Percentiles rank a stretch among this genome's conserved stretches.
phyloP scores from a whole-genome alignment of 2,329 filamentous ascomycete species.

The Colletotrichum ledebouriae region DNA sequence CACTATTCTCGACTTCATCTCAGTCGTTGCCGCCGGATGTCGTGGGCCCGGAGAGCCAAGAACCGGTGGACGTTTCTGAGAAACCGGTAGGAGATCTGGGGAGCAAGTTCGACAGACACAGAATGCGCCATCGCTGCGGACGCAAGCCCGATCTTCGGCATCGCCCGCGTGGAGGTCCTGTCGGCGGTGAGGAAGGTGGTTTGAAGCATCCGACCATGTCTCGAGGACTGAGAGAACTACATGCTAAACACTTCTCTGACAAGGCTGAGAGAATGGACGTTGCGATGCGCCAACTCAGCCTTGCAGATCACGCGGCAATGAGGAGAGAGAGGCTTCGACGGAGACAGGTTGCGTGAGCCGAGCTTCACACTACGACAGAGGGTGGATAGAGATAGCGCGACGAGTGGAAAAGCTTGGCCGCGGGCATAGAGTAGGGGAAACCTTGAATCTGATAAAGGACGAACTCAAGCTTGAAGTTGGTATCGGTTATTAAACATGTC shows the following conservation, averaged over 20 bases:
- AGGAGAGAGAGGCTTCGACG: conserved; percentile 10
- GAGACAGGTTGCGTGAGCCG: background rate
- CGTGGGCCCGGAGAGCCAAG: background rate
- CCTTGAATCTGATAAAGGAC: too few relatives aligned
- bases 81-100: background rate
- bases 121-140: conserved; percentile 2
- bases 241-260: background rate
- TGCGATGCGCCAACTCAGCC: conserved; percentile 8
- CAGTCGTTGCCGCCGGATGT: background rate
- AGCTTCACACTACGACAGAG: background rate
- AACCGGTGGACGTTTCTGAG: background rate
- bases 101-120: background rate
- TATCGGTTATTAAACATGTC: too few relatives aligned
- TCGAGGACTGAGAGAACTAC: background rate
- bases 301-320: background rate
- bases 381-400: background rate
- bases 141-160: conserved; percentile 1
- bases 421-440: too few relatives aligned
- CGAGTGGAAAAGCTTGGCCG: too few relatives aligned
- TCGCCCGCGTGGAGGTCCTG: background rate
- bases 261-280: background rate
- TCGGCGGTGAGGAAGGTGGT: too few relatives aligned
- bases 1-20: background rate
- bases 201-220: background rate
- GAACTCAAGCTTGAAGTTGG: too few relatives aligned